Base-by-base conservation (phyloP, 768 basidiomycete species). In the Mrakia frigida region DNA sequence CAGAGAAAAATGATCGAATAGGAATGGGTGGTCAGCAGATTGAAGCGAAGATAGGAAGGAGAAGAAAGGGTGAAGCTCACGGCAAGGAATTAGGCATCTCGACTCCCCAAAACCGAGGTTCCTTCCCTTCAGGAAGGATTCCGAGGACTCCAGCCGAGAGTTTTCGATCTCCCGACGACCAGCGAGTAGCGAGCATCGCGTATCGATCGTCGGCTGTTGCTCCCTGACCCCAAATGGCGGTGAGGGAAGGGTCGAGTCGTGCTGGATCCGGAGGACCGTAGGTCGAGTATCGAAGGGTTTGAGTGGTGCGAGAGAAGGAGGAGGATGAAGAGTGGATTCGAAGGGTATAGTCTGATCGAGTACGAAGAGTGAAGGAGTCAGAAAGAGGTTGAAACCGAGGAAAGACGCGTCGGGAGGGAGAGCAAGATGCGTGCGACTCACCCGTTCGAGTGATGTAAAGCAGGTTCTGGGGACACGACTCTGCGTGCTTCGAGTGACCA, bases 271-370 rank as follows among this genome's bases (percentile, higher is more conserved):
- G 60, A 60, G 96, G 94, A 0, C 94, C 93, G 82, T 98, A 98
- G 0, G 90, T 88, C 0, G 95, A 96, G 83, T 94, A 97, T 0
- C 90, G 89, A 23, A 98, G 87, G 73, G 92, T 92, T 18, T 98
- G 87, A 72, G 92, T 91, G 75, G 31, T 87, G 21, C 79, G 88
- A 9, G 87, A 81, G 25, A 81, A 83, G 11, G 82, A 82, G 33
- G 83, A 77, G 1, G 84, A 81, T 31, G 83, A 87, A 21, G 89
- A 87, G 82, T 90, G 89, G 72, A 98, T 94, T 56, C 91, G 88
- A 74, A 99, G 89, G 77, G 92, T 89, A 81, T 98, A 98, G 81
- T 98, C 96, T 93, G 83, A 50, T 46, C n/a, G 28, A 4, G 35
- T 2, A 11, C 10, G 11, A 31, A 43, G 53, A 31, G 14, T 39